Evolutionary conservation across 108 stramenopile species (phyloP).

Genomic region (Nitzschia sp.): DNA sequence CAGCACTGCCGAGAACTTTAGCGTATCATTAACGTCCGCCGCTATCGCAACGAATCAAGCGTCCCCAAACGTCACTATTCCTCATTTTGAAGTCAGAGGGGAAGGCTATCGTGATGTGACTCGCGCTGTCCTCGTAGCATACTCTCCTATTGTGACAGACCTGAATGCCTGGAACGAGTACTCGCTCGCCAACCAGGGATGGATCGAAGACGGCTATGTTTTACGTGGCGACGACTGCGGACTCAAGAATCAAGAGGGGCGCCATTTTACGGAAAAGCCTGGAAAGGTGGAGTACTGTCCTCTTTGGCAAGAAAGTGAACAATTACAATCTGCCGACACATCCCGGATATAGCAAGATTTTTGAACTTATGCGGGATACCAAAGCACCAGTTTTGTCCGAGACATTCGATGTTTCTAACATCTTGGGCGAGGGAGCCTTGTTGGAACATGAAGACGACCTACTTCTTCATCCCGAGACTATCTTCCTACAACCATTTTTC

Average conservation of each 20-base stretch:
- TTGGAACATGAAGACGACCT: neutral
- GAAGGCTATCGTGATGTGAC: slow-evolving; percentile 7
- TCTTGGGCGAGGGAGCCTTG: neutral
- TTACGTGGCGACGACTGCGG: neutral
- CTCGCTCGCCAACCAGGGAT: slow-evolving; percentile 19
- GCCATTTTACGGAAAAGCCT: neutral
- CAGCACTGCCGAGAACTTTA: neutral
- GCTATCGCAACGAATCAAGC: neutral
- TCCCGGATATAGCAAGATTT: neutral
- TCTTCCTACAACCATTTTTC: slow-evolving; percentile 3
- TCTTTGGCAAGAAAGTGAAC: neutral
- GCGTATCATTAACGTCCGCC: neutral
- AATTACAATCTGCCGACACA: slow-evolving; percentile 8
- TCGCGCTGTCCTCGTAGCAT: slow-evolving; percentile 1
- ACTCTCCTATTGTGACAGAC: slow-evolving; percentile 20
- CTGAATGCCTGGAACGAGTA: slow-evolving; percentile 21
- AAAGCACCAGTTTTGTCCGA: neutral
- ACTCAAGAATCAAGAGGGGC: neutral
- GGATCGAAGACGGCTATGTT: slow-evolving; percentile 20
- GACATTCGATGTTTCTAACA: neutral
- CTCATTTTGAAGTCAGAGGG: slow-evolving; percentile 12
- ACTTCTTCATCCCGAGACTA: neutral
- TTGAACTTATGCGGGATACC: neutral
- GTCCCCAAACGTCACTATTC: slow-evolving; percentile 14
- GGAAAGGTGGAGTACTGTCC: neutral